Conservation (phyloP, 768 basidiomycete species). For the Tephrocybe sp. region DNA sequence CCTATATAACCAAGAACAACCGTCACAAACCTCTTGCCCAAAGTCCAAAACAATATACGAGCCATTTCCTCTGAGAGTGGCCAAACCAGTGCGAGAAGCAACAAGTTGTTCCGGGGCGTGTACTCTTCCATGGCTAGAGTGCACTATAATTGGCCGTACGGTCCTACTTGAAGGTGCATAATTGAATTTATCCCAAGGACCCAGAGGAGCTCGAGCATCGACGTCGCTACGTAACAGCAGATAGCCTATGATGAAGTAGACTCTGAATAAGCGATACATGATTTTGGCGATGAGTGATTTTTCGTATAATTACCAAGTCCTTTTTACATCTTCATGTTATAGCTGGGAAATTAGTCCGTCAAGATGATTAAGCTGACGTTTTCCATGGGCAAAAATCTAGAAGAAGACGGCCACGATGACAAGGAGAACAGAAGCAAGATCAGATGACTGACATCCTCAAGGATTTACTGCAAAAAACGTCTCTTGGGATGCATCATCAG, state of each 20-base stretch:
- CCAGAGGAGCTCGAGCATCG: constrained; percentile 30
- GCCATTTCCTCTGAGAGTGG: constrained; percentile 27
- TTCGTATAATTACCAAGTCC: too few species aligned
- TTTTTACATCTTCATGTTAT: too few species aligned
- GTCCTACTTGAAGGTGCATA: constrained; percentile 32
- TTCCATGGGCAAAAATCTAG: not conserved
- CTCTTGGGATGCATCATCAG: too few species aligned
- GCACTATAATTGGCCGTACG: constrained; percentile 30
- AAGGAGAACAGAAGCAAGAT: too few species aligned
- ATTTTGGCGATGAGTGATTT: too few species aligned
- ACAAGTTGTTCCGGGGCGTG: constrained; percentile 25
- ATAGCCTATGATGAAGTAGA: too few species aligned
- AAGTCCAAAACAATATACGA: constrained; percentile 39
- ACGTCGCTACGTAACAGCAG: too few species aligned
- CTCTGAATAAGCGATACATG: too few species aligned
- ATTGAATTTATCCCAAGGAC: constrained; percentile 45
- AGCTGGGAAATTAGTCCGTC: not conserved
- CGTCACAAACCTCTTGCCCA: constrained; percentile 30
- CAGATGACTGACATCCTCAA: too few species aligned
- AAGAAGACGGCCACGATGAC: too few species aligned
- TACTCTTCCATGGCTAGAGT: constrained; percentile 25
- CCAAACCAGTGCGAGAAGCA: constrained; percentile 16
- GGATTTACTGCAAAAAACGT: too few species aligned
- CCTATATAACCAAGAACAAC: not conserved
- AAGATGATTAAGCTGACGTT: not conserved